Percentiles rank a stretch among this genome's conserved stretches.
Evolutionary conservation across 306 rosid species (phyloP).

Genomic region (Prunus padus): DNA sequence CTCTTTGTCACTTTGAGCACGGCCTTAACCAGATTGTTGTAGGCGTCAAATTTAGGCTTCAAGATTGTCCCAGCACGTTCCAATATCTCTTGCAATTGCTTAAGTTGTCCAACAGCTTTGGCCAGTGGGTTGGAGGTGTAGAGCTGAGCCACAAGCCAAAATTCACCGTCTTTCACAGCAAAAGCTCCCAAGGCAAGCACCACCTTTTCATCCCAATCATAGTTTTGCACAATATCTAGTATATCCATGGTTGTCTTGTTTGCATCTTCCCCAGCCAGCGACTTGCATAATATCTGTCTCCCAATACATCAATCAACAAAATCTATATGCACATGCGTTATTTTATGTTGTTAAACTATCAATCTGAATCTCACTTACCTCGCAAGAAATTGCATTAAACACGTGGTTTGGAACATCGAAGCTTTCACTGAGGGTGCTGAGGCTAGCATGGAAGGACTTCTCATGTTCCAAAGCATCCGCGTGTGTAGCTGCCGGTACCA

Average conservation of each 20-base stretch:
- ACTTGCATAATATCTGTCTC: slow-evolving; percentile 49
- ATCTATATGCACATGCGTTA: no score
- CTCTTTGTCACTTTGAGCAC: slow-evolving; percentile 47
- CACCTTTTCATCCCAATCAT: slow-evolving; percentile 69
- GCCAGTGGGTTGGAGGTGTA: slow-evolving; percentile 50
- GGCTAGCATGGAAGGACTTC: slow-evolving; percentile 27
- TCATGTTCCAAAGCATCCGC: slow-evolving; percentile 24
- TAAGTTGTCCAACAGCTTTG: slow-evolving; percentile 46
- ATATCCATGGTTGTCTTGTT: slow-evolving; percentile 58
- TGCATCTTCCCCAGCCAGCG: slow-evolving; percentile 41
- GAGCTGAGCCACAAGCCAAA: slow-evolving; percentile 49
- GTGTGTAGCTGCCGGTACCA: slow-evolving; percentile 7
- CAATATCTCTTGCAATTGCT: slow-evolving; percentile 51
- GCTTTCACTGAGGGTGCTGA: slow-evolving; percentile 25
- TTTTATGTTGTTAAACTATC: background rate
- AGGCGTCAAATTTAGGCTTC: slow-evolving; percentile 46
- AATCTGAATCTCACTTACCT: slow-evolving; percentile 24
- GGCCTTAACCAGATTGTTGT: slow-evolving; percentile 36
- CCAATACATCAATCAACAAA: background rate
- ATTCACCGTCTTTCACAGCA: slow-evolving; percentile 56
- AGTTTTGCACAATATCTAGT: slow-evolving; percentile 42
- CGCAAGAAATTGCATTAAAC: slow-evolving; percentile 46
- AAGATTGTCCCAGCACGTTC: slow-evolving; percentile 30
- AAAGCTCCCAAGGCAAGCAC: slow-evolving; percentile 60
- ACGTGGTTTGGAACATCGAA: slow-evolving; percentile 37